These are phyloP conservation scores for Gastrolobium villosum DNA, from an alignment of 306 rosid species.

Conservation along the genomic window DNA sequence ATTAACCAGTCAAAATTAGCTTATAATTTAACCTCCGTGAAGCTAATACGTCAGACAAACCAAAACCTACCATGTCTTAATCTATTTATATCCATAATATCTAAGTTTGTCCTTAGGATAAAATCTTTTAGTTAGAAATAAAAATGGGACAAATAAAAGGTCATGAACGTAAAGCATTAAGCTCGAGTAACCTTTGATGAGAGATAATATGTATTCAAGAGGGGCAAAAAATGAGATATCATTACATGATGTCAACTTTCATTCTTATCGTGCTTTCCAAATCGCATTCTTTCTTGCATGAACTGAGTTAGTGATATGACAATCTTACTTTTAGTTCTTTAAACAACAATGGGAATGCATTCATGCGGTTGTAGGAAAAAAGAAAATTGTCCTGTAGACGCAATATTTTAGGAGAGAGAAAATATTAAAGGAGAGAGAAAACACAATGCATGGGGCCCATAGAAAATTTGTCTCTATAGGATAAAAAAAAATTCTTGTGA, in stretches of 20 bases:
- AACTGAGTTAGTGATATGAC: background rate
- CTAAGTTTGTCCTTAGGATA: background rate
- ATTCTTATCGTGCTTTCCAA: slow-evolving; percentile 8
- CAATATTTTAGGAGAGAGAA: too few relatives aligned
- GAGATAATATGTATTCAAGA: background rate
- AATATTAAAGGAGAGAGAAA: too few relatives aligned
- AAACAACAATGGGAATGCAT: slow-evolving; percentile 7
- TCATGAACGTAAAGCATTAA: background rate
- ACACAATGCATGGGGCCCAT: too few relatives aligned
- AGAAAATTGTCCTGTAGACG: too few relatives aligned
- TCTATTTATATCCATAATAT: background rate
- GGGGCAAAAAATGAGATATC: background rate
- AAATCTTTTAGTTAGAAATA: background rate
- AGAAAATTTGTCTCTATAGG: too few relatives aligned
- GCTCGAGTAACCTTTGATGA: background rate
- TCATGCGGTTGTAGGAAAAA: too few relatives aligned
- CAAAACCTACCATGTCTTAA: background rate
- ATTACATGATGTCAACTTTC: background rate
- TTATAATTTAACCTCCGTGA: too few relatives aligned
- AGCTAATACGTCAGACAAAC: too few relatives aligned
- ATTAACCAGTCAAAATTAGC: too few relatives aligned
- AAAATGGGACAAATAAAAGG: background rate
- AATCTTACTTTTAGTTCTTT: slow-evolving; percentile 13
- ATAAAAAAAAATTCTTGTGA: too few relatives aligned
- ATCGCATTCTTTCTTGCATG: background rate